Base-by-base conservation (phyloP, 495 filamentous ascomycete species). In the Hypoxylon rickii region DNA sequence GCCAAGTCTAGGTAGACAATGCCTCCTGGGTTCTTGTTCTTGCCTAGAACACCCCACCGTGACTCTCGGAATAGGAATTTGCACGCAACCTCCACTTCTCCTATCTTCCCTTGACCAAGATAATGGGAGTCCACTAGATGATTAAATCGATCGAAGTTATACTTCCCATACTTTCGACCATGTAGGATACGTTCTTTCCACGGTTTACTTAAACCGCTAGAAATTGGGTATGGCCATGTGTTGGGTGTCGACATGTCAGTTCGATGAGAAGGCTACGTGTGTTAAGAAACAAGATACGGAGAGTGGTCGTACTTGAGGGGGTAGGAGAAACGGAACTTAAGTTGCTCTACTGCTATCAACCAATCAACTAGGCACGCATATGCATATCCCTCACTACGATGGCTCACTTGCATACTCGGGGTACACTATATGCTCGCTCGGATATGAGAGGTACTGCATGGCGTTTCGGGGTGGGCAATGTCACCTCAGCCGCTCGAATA, bases 1-100 rank as follows among this genome's bases (percentile, higher is more conserved):
- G 53, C 51, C 8, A 73, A 21, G 13, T 73, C 69, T 1, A 73
- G 39, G 38, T 68, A 73, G 21, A 73, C 22, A 20, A 73, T 65
- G 16, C 71, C 71, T 3, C 53, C 71, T 11, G 68, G 67, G 17
- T 66, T 64, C 33, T 53, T 42, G 12, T 56, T 34, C 4, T 24
- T 39, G 8, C 29, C 48, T 7, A 73, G 15, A 7, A 69, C 52
- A 11, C 71, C 71, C 70, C 70, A 73, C 34, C 40, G 58, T 8
- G 68, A 71, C 52, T 69, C 65, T 8, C 55, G 55, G 47, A 68
- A 73, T 1, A 58, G 24, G 41, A 73, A 73, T 7, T 55, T 59
- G 40, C 69, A 72, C 6, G 70, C 66, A 12, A 72, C 55, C 3
- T 51, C 46, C 7, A 61, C 46, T 8, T 61, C 58, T 10, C 62